These are phyloP conservation scores for Pseudevernia furfuracea DNA, from an alignment of 495 filamentous ascomycete genomes.

Conservation along the genomic window DNA sequence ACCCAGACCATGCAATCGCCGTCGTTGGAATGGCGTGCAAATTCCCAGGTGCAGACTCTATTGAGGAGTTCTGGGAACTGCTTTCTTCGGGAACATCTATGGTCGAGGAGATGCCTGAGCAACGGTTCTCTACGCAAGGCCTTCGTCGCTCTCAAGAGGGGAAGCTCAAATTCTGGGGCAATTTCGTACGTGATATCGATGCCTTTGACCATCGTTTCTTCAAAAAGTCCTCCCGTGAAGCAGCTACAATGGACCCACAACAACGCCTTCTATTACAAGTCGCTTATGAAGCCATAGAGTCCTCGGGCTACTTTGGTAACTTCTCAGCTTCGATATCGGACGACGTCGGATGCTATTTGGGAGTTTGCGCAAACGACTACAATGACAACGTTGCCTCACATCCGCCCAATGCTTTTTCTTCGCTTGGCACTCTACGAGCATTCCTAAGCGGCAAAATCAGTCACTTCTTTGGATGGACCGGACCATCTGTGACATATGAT, in stretches of 20 bases:
- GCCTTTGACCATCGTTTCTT: slow-evolving; percentile 51
- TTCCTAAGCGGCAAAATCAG: slow-evolving; percentile 32
- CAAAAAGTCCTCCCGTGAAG: slow-evolving; percentile 41
- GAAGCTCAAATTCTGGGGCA: slow-evolving; percentile 30
- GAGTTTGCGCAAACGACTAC: slow-evolving; percentile 31
- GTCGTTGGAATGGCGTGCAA: slow-evolving; percentile 40
- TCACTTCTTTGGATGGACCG: slow-evolving; percentile 43
- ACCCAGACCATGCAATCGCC: slow-evolving; percentile 30
- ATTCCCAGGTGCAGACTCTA: slow-evolving; percentile 34
- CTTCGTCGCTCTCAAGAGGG: slow-evolving; percentile 16
- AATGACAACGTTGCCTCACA: slow-evolving; percentile 31
- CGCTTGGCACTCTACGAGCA: slow-evolving; percentile 28
- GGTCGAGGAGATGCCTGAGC: slow-evolving; percentile 18
- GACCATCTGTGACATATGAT: slow-evolving; percentile 39
- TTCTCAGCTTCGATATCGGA: slow-evolving; percentile 4
- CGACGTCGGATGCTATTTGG: slow-evolving; percentile 37
- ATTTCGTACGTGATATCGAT: slow-evolving; percentile 40
- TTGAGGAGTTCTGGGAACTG: slow-evolving; percentile 40
- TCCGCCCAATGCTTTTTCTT: slow-evolving; percentile 31
- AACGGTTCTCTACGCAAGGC: slow-evolving; percentile 22
- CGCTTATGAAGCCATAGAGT: slow-evolving; percentile 44
- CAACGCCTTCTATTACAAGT: slow-evolving; percentile 43
- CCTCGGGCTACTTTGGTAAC: slow-evolving; percentile 36
- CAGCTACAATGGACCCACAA: slow-evolving; percentile 44
- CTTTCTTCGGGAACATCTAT: slow-evolving; percentile 24